These are phyloP conservation scores for Prunus davidiana DNA, from an alignment of 306 rosid species.

Conservation along the genomic window DNA sequence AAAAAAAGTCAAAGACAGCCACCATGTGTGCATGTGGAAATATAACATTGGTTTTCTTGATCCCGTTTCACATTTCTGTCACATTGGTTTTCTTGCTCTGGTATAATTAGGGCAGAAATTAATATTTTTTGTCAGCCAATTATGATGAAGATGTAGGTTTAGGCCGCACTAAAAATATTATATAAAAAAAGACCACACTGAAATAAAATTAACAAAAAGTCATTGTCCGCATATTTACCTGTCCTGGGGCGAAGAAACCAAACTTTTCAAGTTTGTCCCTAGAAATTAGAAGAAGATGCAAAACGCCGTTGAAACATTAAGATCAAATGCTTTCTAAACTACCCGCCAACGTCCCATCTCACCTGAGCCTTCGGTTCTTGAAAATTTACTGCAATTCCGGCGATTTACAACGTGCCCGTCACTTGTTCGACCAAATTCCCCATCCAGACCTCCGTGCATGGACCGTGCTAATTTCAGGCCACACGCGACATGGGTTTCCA, in stretches of 20 bases:
- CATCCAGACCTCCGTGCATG: slow-evolving; percentile 43
- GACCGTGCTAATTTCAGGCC: slow-evolving; percentile 43
- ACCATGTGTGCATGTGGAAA: no score
- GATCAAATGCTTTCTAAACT: slow-evolving; percentile 33
- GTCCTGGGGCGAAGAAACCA: neutral
- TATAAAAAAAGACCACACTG: no score
- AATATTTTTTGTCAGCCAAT: no score
- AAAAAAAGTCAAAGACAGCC: neutral
- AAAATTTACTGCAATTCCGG: slow-evolving; percentile 29
- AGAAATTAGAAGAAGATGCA: neutral
- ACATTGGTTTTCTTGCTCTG: no score
- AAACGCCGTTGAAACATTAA: neutral
- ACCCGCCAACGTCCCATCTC: slow-evolving; percentile 35
- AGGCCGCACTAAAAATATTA: no score
- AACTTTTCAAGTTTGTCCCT: neutral
- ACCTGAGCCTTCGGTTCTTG: slow-evolving; percentile 31
- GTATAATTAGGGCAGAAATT: no score
- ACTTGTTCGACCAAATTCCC: slow-evolving; percentile 46
- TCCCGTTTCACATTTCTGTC: no score
- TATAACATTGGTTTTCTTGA: no score
- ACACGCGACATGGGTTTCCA: slow-evolving; percentile 33
- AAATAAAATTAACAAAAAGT: no score
- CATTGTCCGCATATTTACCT: neutral
- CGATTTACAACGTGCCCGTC: slow-evolving; percentile 43
- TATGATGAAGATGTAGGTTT: no score